Evolutionary conservation across 768 basidiomycete genomes (phyloP), one percentile per base, ranked within the genome.

Genomic region (Porpolomopsis calyptriformis): DNA sequence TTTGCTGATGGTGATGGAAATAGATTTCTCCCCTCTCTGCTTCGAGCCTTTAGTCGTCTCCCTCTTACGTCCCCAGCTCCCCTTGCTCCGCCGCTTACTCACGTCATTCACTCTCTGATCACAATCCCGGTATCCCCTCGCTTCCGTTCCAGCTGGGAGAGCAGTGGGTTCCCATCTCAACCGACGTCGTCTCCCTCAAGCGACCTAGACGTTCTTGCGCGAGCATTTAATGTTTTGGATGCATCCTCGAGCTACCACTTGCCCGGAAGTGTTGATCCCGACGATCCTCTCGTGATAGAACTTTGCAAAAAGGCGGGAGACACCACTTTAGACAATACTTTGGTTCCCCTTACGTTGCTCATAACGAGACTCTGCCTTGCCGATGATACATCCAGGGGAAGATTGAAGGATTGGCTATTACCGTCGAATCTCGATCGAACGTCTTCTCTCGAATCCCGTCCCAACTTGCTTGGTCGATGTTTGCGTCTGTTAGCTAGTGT

Each of bases 361-460:
- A 60, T 96, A 40, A 76, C 80, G 4, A 75, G 82, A 48, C 63
- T 91, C 33, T 84, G 82, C 49, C 60, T 70, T 14, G 84, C 74
- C 2, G 80, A 85, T 53, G 77, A 78, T 45, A 64, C 60, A 2
- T 72, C 75, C 14, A 72, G 81, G 47, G 45, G 61, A 29, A 69
- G 77, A 20, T 59, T 88, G 49, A 73, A 78, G 48, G 74, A 80
- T 40, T 77, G 76, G 73, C 63, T 97, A 19, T 64, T 92, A 4
- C 92, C 93, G 0, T 64, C 75, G 0, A 77, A 83, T 54, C 58
- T 96, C 56, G 94, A 98, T 61, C 79, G 96, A 37, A 76, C 82
- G 7, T 65, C 61, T 7, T 75, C 87, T 3, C 68, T 98, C 19
- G 90, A 97, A 57, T 63, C 68, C 33, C 78, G 90, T 3, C 47